These are phyloP conservation scores for Linanthus parryae DNA, from an alignment of 148 eudicot genomes.

Conservation along the genomic window DNA sequence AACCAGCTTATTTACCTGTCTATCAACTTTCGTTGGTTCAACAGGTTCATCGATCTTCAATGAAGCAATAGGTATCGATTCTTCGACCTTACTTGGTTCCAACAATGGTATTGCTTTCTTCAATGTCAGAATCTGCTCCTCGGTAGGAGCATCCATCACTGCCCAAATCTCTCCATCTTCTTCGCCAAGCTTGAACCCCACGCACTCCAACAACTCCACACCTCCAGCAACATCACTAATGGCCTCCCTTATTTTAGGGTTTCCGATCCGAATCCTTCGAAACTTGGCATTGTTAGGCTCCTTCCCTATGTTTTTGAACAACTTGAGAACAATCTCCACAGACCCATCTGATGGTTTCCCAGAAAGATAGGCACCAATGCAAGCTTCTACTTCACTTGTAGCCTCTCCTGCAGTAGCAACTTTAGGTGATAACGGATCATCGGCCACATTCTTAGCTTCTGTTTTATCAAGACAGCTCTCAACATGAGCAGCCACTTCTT, in stretches of 20 bases:
- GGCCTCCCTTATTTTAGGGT: slow-evolving; percentile 86
- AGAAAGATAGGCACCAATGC: slow-evolving; percentile 62
- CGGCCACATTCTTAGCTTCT: slow-evolving; percentile 16
- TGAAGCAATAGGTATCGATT: slow-evolving; percentile 13
- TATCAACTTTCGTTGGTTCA: slow-evolving; percentile 47
- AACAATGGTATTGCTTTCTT: slow-evolving; percentile 40
- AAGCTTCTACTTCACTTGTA: slow-evolving; percentile 35
- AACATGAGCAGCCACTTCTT: slow-evolving; percentile 71
- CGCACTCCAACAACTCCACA: slow-evolving; percentile 66
- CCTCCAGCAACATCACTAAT: slow-evolving; percentile 69
- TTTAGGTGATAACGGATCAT: slow-evolving; percentile 12
- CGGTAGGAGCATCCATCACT: slow-evolving; percentile 65
- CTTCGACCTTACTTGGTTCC: slow-evolving; percentile 33
- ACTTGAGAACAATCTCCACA: slow-evolving; percentile 54
- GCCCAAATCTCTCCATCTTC: slow-evolving; percentile 93
- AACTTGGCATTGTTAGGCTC: slow-evolving; percentile 86
- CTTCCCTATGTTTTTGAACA: slow-evolving; percentile 60
- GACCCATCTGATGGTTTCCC: slow-evolving; percentile 68
- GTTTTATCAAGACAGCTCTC: slow-evolving; percentile 53
- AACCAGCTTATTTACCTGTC: slow-evolving; percentile 70
- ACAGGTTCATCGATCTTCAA: slow-evolving; percentile 40
- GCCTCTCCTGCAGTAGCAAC: slow-evolving; percentile 16
- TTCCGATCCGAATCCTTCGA: slow-evolving; percentile 75
- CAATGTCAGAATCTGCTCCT: slow-evolving; percentile 28
- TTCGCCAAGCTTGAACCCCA: slow-evolving; percentile 81